Evolutionary conservation across 345 rosid genomes (phyloP).

Genomic region (Syzygium aromaticum): DNA sequence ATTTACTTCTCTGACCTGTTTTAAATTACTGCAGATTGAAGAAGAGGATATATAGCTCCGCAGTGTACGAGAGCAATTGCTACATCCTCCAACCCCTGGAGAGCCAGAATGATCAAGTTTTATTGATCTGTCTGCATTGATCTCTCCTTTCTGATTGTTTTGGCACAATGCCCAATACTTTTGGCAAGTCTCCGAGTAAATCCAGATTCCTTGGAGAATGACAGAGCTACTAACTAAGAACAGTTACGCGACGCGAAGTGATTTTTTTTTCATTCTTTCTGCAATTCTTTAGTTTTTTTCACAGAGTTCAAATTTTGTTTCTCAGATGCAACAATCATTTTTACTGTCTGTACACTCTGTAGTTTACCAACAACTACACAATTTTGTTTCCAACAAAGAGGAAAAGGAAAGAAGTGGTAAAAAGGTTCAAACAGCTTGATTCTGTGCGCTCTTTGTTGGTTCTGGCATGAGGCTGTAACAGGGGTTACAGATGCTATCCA

Average conservation of each 20-base stretch:
- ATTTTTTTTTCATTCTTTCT: neutral
- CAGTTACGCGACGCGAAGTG: neutral
- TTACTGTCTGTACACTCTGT: neutral
- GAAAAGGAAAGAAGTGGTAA: neutral
- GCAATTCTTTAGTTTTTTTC: neutral
- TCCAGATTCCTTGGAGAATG: neutral
- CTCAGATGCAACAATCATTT: conserved; percentile 1
- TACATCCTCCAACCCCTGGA: neutral
- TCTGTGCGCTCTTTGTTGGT: neutral
- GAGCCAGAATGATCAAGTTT: neutral
- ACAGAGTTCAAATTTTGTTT: neutral
- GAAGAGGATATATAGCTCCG: neutral
- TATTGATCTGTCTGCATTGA: neutral
- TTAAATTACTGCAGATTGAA: neutral
- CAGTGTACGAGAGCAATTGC: neutral
- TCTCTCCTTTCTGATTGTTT: neutral
- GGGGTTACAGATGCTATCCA: neutral
- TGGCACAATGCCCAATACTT: neutral
- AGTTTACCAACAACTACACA: neutral
- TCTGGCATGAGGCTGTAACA: neutral
- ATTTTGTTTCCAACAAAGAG: neutral
- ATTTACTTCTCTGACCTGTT: neutral
- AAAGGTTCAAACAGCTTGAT: neutral
- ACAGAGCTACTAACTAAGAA: neutral
- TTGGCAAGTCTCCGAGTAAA: neutral